A percentile compares a stretch with the other conserved stretches of the same genome.
Evolutionary conservation across 306 rosid species (phyloP).

Genomic region (Cajanus cajan): DNA sequence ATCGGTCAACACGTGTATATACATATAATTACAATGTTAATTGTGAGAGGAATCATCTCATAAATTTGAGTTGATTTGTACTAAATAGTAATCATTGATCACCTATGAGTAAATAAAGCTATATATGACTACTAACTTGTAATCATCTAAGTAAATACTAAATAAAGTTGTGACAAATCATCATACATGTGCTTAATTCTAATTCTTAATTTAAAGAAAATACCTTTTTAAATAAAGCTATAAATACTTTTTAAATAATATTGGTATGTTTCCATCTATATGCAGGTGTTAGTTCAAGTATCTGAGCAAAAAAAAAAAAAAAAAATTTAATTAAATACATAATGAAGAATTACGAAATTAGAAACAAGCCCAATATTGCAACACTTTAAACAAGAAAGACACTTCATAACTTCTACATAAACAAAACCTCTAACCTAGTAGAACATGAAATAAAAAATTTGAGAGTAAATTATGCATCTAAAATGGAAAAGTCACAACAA

Average conservation of each 20-base stretch:
- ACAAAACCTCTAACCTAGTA: background rate
- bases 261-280: background rate
- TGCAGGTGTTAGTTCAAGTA: background rate
- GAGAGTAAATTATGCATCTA: background rate
- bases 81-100: background rate
- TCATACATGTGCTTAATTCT: background rate
- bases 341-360: background rate
- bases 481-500: background rate
- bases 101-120: background rate
- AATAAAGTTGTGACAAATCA: no score
- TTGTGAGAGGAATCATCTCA: background rate
- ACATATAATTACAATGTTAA: background rate
- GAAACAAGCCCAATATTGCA: background rate
- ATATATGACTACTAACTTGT: no score
- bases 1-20: background rate
- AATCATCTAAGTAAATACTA: no score
- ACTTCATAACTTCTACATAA: background rate
- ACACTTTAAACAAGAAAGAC: background rate
- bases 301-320: background rate
- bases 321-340: background rate
- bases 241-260: background rate
- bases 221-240: background rate
- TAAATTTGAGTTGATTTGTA: background rate
- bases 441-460: background rate
- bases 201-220: background rate